These are phyloP conservation scores for Didymosphaeria variabile DNA, from an alignment of 2,329 filamentous ascomycete species.

Conservation along the genomic window DNA sequence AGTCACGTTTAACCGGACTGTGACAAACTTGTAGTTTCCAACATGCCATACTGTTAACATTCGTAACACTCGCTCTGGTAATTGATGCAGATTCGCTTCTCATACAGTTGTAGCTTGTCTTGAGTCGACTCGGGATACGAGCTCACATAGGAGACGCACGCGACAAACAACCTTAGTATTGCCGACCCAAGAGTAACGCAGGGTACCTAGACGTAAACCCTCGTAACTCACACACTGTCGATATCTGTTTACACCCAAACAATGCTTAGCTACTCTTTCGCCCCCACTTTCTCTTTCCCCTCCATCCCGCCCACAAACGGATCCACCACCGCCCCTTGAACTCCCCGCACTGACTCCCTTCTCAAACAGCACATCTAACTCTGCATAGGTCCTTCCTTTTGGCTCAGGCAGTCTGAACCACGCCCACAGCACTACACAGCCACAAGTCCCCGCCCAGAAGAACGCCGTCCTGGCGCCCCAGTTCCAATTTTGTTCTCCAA, in stretches of 20 bases:
- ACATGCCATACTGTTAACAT: background rate
- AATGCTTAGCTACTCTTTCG: slow-evolving; percentile 16
- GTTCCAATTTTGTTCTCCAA: slow-evolving; percentile 70
- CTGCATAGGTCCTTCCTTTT: slow-evolving; percentile 79
- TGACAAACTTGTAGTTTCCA: background rate
- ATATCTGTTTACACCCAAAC: background rate
- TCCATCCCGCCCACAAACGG: slow-evolving; percentile 24
- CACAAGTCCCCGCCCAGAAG: slow-evolving; percentile 83
- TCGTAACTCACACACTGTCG: background rate
- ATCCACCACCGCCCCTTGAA: slow-evolving; percentile 34
- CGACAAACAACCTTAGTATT: too few species aligned
- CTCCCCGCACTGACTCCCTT: slow-evolving; percentile 36
- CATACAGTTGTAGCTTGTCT: too few species aligned
- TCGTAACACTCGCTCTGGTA: too few species aligned
- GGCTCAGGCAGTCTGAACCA: slow-evolving; percentile 84
- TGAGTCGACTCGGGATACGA: too few species aligned
- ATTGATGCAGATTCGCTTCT: too few species aligned
- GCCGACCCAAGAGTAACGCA: too few species aligned
- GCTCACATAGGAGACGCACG: too few species aligned
- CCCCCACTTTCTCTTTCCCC: slow-evolving; percentile 21
- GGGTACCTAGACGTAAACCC: background rate
- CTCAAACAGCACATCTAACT: slow-evolving; percentile 85
- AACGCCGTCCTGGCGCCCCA: slow-evolving; percentile 87
- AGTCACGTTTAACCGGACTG: background rate
- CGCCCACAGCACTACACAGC: slow-evolving; percentile 78